A percentile compares a stretch with the other conserved stretches of the same genome.
These are phyloP conservation scores for Candida mesenterica DNA, from an alignment of 1,139 yeast genomes.

Conservation along the genomic window DNA sequence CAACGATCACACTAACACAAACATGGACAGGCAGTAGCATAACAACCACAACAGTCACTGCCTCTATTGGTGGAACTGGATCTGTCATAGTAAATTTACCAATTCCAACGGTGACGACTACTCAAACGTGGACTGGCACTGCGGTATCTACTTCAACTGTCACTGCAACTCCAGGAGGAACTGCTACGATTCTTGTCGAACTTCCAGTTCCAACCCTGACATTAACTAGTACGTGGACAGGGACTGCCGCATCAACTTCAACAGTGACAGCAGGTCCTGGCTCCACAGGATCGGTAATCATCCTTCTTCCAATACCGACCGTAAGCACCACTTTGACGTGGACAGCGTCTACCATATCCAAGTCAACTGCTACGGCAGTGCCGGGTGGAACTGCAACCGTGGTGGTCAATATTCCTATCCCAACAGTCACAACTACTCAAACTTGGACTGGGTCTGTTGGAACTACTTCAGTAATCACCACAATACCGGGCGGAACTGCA, in stretches of 20 bases:
- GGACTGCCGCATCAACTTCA: slow-evolving; percentile 8
- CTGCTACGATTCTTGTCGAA: slow-evolving; percentile 8
- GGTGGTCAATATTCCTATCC: slow-evolving; percentile 11
- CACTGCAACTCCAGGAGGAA: slow-evolving; percentile 3
- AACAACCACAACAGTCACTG: slow-evolving; percentile 2
- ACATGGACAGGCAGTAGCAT: slow-evolving; percentile 12
- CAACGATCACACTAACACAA: slow-evolving; percentile 14
- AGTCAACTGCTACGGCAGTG: background rate
- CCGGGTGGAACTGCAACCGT: slow-evolving; percentile 2
- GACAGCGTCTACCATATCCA: slow-evolving; percentile 3
- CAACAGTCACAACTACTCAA: slow-evolving; percentile 8
- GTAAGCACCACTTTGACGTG: slow-evolving; percentile 6
- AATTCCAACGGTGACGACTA: slow-evolving; percentile 13
- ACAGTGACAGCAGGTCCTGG: slow-evolving; percentile 13
- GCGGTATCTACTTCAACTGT: slow-evolving; percentile 10
- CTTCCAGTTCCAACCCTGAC: slow-evolving; percentile 10
- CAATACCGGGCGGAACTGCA: slow-evolving; percentile 6
- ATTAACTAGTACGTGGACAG: slow-evolving; percentile 10
- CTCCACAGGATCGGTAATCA: slow-evolving; percentile 2
- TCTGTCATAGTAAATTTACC: slow-evolving; percentile 3
- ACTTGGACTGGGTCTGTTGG: slow-evolving; percentile 6
- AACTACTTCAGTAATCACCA: slow-evolving; percentile 15
- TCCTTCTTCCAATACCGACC: slow-evolving; percentile 3
- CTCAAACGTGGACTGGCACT: slow-evolving; percentile 13
- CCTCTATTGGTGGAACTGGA: slow-evolving; percentile 5